Base-by-base conservation (phyloP, 1,284 basidiomycete genomes). In the Peniophora sp. region DNA sequence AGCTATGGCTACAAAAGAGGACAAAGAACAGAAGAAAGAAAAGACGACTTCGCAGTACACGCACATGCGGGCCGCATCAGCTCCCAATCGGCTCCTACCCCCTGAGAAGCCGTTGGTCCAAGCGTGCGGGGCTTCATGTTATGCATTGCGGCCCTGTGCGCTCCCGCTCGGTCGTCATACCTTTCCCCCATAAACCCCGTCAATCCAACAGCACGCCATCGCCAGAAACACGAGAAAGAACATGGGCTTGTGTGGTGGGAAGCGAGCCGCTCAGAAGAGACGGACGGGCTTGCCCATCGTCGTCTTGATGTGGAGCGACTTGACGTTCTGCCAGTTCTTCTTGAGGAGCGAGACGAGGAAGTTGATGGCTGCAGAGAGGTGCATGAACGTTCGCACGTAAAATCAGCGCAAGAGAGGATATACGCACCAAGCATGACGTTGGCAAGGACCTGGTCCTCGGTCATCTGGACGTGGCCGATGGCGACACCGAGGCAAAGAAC, bases 311-410 rank as follows among this genome's bases (percentile, higher is more conserved):
- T 97, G 93, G 59, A 99, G 79, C 55, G 94, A 97, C 78, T 95
- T 96, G 76, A 99, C 89, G 78, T 99, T 99, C 74, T 98, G 96
- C 95, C 95, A 98, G 80, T 97, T 95, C 85, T 99, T 99, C 86
- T 99, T 99, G 69, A 99, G 85, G 55, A 99, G 79, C 41, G 97
- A 98, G 68, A 99, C 92, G 61, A 99, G 81, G 86, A 99, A 99
- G 87, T 99, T 99, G 82, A 99, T 96, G 72, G 92, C 87, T 90
- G 52, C n/a, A 3, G 18, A 23, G 35, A 18, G 37, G 27, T 35
- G 17, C 24, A 53, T 47, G 20, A 60, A 56, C 51, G 49, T 15
- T 51, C 47, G 18, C n/a, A n/a, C n/a, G n/a, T n/a, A n/a, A n/a
- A n/a, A n/a, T n/a, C n/a, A n/a, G n/a, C n/a, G n/a, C n/a, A n/a